phyloP scores from a whole-genome alignment of 108 stramenopile species.

The Hondaea fermentalgiana region DNA sequence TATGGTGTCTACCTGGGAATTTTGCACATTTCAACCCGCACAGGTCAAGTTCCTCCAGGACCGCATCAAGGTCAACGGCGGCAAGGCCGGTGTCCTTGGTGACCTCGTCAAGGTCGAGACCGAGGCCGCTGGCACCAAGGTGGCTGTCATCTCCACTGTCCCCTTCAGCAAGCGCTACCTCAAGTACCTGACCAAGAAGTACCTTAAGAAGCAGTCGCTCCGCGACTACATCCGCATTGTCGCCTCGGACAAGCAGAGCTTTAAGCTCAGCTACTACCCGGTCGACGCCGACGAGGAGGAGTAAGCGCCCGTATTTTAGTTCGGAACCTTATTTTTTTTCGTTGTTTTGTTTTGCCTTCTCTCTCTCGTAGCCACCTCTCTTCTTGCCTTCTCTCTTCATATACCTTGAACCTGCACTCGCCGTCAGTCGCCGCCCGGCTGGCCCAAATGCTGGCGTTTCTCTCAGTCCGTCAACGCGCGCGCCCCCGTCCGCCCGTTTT shows the following conservation, averaged over 20 bases:
- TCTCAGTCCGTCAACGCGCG: too few relatives aligned
- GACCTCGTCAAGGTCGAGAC: conserved; percentile 64
- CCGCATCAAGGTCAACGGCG: conserved; percentile 80
- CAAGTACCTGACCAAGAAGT: conserved; percentile 96
- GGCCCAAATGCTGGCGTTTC: too few relatives aligned
- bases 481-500: too few relatives aligned
- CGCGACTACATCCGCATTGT: conserved; percentile 95
- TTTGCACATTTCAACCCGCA: neutral
- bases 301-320: neutral
- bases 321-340: neutral
- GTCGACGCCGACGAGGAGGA: conserved; percentile 38
- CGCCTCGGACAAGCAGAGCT: conserved; percentile 81
- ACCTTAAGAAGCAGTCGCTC: conserved; percentile 96
- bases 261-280: conserved; percentile 51
- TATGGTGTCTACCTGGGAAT: neutral
- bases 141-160: conserved; percentile 77
- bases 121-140: conserved; percentile 69
- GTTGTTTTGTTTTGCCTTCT: too few relatives aligned
- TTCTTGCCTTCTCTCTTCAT: too few relatives aligned
- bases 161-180: conserved; percentile 92
- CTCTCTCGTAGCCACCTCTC: too few relatives aligned
- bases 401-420: too few relatives aligned
- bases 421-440: too few relatives aligned
- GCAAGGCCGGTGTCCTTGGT: conserved; percentile 64
- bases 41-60: conserved; percentile 88